Conservation (phyloP, 495 filamentous ascomycete genomes). For the Apiosordaria backusii region DNA sequence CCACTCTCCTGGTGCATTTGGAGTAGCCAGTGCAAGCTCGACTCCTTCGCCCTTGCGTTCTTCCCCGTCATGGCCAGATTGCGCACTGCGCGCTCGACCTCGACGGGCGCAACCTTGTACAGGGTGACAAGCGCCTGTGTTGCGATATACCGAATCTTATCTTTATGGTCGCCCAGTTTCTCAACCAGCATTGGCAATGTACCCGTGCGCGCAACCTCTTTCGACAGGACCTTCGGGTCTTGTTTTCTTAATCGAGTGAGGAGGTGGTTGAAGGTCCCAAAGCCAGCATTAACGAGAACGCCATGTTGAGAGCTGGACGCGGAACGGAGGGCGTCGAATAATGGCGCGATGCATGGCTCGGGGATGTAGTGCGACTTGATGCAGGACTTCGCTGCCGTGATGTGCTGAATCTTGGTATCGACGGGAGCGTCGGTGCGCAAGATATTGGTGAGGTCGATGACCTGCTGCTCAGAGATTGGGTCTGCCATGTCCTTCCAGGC, state of each 20-base stretch:
- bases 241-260: conserved; percentile 79
- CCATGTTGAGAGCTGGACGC: conserved; percentile 69
- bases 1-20: conserved; percentile 76
- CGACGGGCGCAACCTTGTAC: conserved; percentile 60
- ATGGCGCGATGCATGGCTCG: conserved; percentile 61
- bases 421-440: conserved; percentile 67
- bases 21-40: conserved; percentile 77
- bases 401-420: conserved; percentile 65
- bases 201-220: conserved; percentile 52
- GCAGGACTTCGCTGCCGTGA: conserved; percentile 72
- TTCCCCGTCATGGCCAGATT: conserved; percentile 73
- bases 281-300: conserved; percentile 65
- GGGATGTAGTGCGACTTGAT: conserved; percentile 88
- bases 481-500: conserved; percentile 44
- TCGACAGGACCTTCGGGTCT: conserved; percentile 65
- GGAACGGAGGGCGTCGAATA: conserved; percentile 70
- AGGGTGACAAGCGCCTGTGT: conserved; percentile 70
- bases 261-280: conserved; percentile 81
- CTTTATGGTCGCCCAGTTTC: conserved; percentile 83
- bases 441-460: conserved; percentile 59
- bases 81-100: conserved; percentile 76
- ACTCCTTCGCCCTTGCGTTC: conserved; percentile 78
- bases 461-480: conserved; percentile 59
- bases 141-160: conserved; percentile 69
- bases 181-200: conserved; percentile 74